These are phyloP conservation scores for Aureoboletus auriporus DNA, from an alignment of 768 basidiomycete genomes.

Conservation along the genomic window DNA sequence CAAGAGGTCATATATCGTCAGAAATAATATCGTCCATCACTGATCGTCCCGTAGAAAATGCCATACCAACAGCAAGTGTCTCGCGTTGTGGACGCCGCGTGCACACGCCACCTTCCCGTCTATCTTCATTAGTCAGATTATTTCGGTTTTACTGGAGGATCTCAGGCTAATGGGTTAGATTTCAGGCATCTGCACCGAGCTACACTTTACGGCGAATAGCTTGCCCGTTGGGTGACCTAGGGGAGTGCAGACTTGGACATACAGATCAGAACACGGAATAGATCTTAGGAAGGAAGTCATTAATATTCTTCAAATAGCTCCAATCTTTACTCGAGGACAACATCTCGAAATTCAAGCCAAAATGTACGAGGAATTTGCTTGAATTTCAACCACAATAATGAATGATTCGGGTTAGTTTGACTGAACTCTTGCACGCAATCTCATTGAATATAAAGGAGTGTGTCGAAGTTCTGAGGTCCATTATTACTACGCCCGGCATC, in stretches of 20 bases:
- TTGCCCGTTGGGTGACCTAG: conserved; percentile 74
- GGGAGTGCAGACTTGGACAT: conserved; percentile 39
- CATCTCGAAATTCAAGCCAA: conserved; percentile 22
- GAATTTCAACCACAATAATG: conserved; percentile 4
- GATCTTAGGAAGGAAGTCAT: conserved; percentile 43
- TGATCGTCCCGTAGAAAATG: conserved; percentile 48
- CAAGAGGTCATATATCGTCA: conserved; percentile 59
- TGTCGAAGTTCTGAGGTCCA: conserved; percentile 15
- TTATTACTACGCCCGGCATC: neutral
- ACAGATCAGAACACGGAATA: conserved; percentile 28
- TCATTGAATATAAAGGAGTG: conserved; percentile 16
- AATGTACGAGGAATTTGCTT: conserved; percentile 30
- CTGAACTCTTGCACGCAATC: conserved; percentile 17
- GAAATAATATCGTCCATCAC: neutral
- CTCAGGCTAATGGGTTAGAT: conserved; percentile 12
- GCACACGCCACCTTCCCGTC: conserved; percentile 53
- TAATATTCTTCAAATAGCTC: conserved; percentile 39
- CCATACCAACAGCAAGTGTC: conserved; percentile 42
- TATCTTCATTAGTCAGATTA: conserved; percentile 45
- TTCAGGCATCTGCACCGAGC: conserved; percentile 26
- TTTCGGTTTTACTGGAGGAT: conserved; percentile 32
- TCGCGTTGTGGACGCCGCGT: conserved; percentile 62
- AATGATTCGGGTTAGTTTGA: conserved; percentile 17
- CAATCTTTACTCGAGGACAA: conserved; percentile 41
- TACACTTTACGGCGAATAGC: conserved; percentile 49